phyloP scores from a whole-genome alignment of 179 eudicot genomes.

The Beta corolliflora region DNA sequence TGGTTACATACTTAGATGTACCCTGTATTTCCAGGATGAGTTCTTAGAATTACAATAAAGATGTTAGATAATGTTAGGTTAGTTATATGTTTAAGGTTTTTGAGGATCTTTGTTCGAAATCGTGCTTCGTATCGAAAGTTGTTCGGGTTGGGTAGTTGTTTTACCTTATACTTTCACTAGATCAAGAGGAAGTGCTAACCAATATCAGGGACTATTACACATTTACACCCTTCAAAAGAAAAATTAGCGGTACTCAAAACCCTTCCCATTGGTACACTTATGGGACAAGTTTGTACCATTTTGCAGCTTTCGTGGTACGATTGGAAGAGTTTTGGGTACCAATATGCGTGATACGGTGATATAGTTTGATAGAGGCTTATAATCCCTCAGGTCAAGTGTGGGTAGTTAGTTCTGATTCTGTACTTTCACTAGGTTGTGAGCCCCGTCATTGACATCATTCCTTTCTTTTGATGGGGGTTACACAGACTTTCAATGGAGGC shows the following conservation, averaged over 20 bases:
- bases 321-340: no score
- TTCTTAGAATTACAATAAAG: neutral
- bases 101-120: neutral
- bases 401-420: constrained; percentile 12
- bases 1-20: no score
- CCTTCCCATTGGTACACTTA: no score
- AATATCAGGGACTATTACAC: no score
- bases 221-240: no score
- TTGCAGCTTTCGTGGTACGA: no score
- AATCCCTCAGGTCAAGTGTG: neutral
- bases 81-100: neutral
- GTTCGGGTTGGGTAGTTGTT: neutral
- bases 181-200: neutral
- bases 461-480: constrained; percentile 43
- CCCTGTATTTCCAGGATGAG: neutral
- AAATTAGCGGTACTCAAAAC: no score
- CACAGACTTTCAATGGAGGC: constrained; percentile 86
- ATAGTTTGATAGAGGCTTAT: no score
- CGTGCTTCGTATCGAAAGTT: neutral
- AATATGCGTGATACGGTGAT: no score
- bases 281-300: no score
- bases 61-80: constrained; percentile 1
- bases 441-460: constrained; percentile 34
- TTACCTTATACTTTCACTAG: neutral
- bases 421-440: neutral